These are phyloP conservation scores for Candida tetrigidarum DNA, from an alignment of 1,139 yeast genomes.

Conservation along the genomic window DNA sequence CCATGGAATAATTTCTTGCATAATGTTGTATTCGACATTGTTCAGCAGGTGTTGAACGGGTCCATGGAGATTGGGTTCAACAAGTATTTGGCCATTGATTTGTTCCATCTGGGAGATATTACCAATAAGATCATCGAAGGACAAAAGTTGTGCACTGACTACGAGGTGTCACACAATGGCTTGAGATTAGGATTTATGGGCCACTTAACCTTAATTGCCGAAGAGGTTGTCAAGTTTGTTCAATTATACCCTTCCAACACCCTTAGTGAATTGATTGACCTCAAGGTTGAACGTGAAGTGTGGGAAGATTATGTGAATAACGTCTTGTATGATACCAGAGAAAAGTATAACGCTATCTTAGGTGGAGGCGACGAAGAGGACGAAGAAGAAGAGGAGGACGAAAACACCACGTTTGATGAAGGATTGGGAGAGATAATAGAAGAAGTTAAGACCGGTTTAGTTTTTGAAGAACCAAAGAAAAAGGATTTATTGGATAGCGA, in stretches of 20 bases:
- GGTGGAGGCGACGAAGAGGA: conserved; percentile 67
- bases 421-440: conserved; percentile 47
- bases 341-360: conserved; percentile 91
- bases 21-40: conserved; percentile 96
- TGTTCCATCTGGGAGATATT: conserved; percentile 79
- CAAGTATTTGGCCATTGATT: conserved; percentile 83
- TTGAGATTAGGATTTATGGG: conserved; percentile 96
- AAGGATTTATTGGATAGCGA: conserved; percentile 24
- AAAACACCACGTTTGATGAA: conserved; percentile 53
- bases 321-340: conserved; percentile 85
- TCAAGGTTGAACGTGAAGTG: conserved; percentile 58
- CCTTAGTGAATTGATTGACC: conserved; percentile 62
- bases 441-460: conserved; percentile 40
- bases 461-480: conserved; percentile 23
- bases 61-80: conserved; percentile 91
- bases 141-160: conserved; percentile 73
- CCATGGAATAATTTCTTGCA: conserved; percentile 99
- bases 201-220: conserved; percentile 92
- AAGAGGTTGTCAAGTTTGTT: conserved; percentile 94
- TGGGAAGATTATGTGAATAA: conserved; percentile 91
- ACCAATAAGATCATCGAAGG: conserved; percentile 84
- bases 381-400: conserved; percentile 40
- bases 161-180: conserved; percentile 62
- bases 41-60: conserved; percentile 94
- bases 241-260: conserved; percentile 69